Conservation (phyloP, 2,329 filamentous ascomycete genomes). For the Fusarium sp. region DNA sequence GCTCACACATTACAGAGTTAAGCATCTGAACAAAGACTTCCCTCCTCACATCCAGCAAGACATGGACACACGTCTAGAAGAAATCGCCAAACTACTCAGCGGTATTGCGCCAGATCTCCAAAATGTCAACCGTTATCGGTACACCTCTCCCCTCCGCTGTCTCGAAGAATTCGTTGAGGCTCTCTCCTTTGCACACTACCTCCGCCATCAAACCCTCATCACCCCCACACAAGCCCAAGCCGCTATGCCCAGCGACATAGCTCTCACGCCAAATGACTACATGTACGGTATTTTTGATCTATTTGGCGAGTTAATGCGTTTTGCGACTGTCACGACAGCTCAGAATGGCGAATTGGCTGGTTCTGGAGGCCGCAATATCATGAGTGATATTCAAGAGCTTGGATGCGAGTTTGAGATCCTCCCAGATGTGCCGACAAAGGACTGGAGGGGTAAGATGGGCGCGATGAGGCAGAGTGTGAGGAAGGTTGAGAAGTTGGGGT, state of each 20-base stretch:
- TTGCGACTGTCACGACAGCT: slow-evolving; percentile 89
- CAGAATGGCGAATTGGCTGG: slow-evolving; percentile 71
- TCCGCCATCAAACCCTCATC: slow-evolving; percentile 81
- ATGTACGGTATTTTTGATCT: slow-evolving; percentile 92
- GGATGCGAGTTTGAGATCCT: slow-evolving; percentile 82
- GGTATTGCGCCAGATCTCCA: slow-evolving; percentile 79
- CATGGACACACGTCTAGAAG: slow-evolving; percentile 74
- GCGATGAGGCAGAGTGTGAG: slow-evolving; percentile 90
- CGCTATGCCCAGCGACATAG: slow-evolving; percentile 65
- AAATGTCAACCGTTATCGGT: slow-evolving; percentile 84
- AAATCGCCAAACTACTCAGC: slow-evolving; percentile 77
- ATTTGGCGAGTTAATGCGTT: slow-evolving; percentile 96
- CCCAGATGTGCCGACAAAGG: slow-evolving; percentile 67
- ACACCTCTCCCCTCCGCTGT: slow-evolving; percentile 82
- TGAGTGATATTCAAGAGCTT: slow-evolving; percentile 84
- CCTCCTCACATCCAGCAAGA: slow-evolving; percentile 78
- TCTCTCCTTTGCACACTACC: slow-evolving; percentile 88
- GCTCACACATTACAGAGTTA: slow-evolving; percentile 65
- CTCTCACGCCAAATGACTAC: slow-evolving; percentile 85
- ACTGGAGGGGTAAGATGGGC: slow-evolving; percentile 81
- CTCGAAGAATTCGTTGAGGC: slow-evolving; percentile 97
- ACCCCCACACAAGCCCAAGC: slow-evolving; percentile 70
- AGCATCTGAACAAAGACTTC: slow-evolving; percentile 70
- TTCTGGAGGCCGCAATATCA: slow-evolving; percentile 66
- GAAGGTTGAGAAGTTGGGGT: slow-evolving; percentile 93